Evolutionary conservation across 306 rosid species (phyloP).

Genomic region (Elaeagnus macrophylla): DNA sequence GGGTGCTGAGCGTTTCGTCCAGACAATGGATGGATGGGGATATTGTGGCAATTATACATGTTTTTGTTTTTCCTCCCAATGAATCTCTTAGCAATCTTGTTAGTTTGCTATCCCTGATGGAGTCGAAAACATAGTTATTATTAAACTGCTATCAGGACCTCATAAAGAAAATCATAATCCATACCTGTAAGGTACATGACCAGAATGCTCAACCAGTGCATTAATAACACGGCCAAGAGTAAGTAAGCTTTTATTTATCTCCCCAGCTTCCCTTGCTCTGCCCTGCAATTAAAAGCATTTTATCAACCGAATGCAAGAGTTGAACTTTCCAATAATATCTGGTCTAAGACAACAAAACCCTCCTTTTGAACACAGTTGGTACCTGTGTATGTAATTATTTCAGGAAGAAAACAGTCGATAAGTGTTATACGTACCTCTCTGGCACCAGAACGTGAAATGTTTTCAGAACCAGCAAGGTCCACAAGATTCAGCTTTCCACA

Average conservation of each 20-base stretch:
- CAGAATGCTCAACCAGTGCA: slow-evolving; percentile 97
- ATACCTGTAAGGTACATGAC: slow-evolving; percentile 96
- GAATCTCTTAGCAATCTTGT: slow-evolving; percentile 94
- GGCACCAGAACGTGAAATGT: slow-evolving; percentile 99
- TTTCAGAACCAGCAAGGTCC: slow-evolving; percentile 98
- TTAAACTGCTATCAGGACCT: slow-evolving; percentile 8
- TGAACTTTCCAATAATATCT: background rate
- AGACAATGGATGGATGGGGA: slow-evolving; percentile 98
- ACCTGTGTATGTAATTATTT: background rate
- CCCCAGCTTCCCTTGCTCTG: slow-evolving; percentile 99
- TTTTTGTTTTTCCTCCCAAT: slow-evolving; percentile 97
- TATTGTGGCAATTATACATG: slow-evolving; percentile 94
- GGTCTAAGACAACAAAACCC: background rate
- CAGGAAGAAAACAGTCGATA: slow-evolving; percentile 1
- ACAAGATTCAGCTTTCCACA: slow-evolving; percentile 98
- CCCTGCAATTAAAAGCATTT: slow-evolving; percentile 56
- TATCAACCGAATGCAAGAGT: slow-evolving; percentile 15
- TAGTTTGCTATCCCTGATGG: slow-evolving; percentile 88
- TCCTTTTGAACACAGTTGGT: background rate
- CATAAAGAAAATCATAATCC: slow-evolving; percentile 5
- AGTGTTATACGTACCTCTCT: slow-evolving; percentile 75
- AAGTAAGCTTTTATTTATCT: slow-evolving; percentile 93
- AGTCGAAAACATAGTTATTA: slow-evolving; percentile 20
- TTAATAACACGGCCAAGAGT: slow-evolving; percentile 97
- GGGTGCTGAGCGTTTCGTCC: slow-evolving; percentile 96